phyloP scores from a whole-genome alignment of 176 grass and related monocot genomes.

The Triticum dicoccoides region DNA sequence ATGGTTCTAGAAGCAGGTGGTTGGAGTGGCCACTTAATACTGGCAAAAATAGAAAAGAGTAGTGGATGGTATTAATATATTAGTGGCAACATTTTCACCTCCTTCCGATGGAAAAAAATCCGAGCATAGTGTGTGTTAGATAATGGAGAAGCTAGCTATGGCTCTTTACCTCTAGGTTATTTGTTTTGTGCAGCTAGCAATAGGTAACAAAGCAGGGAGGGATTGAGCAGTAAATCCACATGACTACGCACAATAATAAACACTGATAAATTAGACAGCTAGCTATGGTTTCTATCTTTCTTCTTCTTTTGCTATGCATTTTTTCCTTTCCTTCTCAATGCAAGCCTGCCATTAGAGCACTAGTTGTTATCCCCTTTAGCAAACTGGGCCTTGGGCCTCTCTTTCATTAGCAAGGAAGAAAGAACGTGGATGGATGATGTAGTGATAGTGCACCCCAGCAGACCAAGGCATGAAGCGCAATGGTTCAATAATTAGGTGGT shows the following conservation, averaged over 20 bases:
- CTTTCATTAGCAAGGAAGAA: no score
- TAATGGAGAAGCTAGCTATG: neutral
- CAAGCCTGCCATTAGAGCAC: no score
- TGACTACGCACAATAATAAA: slow-evolving; percentile 7
- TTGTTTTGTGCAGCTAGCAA: slow-evolving; percentile 1
- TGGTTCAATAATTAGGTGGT: no score
- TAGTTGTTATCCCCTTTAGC: no score
- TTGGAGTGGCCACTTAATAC: no score
- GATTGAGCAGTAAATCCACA: slow-evolving; percentile 10
- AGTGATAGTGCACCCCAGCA: no score
- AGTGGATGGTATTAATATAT: neutral
- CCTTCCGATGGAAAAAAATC: neutral
- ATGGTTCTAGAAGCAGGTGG: no score
- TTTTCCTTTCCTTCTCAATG: no score
- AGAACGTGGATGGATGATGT: no score
- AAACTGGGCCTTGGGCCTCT: no score
- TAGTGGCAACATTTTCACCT: neutral
- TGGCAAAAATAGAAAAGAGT: neutral
- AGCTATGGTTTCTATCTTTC: neutral
- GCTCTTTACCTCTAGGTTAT: neutral
- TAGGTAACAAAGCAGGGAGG: neutral
- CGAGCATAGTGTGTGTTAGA: neutral
- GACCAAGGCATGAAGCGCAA: no score
- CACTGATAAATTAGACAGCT: slow-evolving; percentile 1
- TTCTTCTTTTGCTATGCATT: no score